Conservation (phyloP, 164 flowering plant genomes). For the Sedum album region DNA sequence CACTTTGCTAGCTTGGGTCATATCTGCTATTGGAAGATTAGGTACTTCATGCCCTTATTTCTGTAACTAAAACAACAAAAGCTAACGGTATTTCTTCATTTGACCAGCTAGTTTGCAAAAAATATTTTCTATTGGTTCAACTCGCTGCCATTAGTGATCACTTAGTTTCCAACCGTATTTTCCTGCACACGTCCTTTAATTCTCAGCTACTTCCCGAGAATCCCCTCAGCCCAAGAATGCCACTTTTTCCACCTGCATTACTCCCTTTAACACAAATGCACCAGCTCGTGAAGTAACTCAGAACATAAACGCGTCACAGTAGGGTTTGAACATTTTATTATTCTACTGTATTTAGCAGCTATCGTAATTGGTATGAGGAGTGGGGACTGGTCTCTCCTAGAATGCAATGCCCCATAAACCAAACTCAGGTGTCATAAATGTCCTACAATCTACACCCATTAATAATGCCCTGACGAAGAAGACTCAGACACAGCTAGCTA, state of each 20-base stretch:
- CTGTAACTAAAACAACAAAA: too few relatives aligned
- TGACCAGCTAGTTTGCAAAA: too few relatives aligned
- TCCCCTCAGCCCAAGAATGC: background rate
- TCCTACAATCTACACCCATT: background rate
- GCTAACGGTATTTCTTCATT: too few relatives aligned
- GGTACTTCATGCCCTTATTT: too few relatives aligned
- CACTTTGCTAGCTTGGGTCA: too few relatives aligned
- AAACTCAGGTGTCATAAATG: background rate
- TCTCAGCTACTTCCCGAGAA: background rate
- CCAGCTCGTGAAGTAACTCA: background rate
- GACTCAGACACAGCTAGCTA: too few relatives aligned
- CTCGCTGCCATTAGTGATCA: background rate
- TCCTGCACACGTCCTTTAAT: background rate
- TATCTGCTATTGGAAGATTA: too few relatives aligned
- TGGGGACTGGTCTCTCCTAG: background rate
- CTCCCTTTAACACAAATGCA: background rate
- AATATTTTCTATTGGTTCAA: too few relatives aligned
- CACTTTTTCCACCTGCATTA: background rate
- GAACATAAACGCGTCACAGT: too few relatives aligned
- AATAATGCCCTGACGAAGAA: too few relatives aligned
- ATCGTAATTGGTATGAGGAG: background rate
- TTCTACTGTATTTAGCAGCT: background rate
- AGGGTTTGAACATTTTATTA: background rate
- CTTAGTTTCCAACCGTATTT: background rate
- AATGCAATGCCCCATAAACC: constrained; percentile 6